phyloP scores from a whole-genome alignment of 2,329 filamentous ascomycete genomes.

The Neoarthrinium moseri region DNA sequence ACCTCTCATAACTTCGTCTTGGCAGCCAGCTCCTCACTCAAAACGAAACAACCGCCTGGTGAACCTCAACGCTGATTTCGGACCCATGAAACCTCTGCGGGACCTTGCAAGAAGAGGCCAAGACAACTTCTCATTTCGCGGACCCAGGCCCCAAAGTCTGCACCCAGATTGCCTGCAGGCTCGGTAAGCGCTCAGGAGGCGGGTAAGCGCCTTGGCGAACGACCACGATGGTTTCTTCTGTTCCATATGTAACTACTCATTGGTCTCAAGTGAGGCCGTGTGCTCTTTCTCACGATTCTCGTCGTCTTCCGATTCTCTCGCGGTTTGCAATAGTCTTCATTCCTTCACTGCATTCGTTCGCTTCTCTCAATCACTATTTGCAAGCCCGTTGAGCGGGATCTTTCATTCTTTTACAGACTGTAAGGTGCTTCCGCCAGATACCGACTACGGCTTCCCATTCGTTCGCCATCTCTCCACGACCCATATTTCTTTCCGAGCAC shows the following conservation, averaged over 20 bases:
- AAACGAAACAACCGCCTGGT: conserved; percentile 6
- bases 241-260: background rate
- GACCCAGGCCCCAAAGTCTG: background rate
- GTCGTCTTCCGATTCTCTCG: background rate
- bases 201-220: conserved; percentile 4
- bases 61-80: background rate
- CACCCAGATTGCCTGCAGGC: background rate
- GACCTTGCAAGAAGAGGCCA: conserved; percentile 1
- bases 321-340: too few relatives aligned
- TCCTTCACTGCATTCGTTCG: conserved; percentile 4
- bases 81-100: background rate
- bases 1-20: conserved; percentile 2
- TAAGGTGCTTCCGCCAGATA: too few relatives aligned
- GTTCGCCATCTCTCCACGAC: background rate
- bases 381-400: conserved; percentile 14
- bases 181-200: conserved; percentile 8
- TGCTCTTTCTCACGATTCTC: background rate
- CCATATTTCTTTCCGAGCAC: background rate
- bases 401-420: conserved; percentile 11
- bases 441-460: background rate
- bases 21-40: conserved; percentile 1
- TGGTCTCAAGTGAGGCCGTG: background rate
- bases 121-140: background rate
- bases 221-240: background rate
- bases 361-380: background rate